phyloP scores from a whole-genome alignment of 2,329 filamentous ascomycete genomes.

The Sclerotiophoma versabilis region DNA sequence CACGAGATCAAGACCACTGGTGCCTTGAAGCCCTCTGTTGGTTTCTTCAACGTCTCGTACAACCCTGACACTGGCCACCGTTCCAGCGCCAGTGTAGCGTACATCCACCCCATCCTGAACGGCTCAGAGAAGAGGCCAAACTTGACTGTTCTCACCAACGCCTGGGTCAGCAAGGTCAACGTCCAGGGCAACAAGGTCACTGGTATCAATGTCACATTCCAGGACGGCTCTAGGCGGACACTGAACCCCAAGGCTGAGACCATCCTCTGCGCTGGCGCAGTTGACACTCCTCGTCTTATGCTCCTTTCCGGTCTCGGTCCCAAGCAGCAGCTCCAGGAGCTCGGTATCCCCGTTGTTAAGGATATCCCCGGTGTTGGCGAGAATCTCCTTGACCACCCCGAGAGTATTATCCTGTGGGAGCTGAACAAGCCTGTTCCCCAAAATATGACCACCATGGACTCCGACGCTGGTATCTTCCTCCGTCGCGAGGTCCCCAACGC shows the following conservation, averaged over 20 bases:
- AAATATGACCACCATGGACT: constrained; percentile 90
- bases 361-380: constrained; percentile 69
- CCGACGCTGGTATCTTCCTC: constrained; percentile 86
- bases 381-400: constrained; percentile 70
- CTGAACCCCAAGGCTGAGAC: constrained; percentile 74
- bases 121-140: constrained; percentile 84
- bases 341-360: constrained; percentile 62
- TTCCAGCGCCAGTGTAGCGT: constrained; percentile 87
- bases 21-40: constrained; percentile 75
- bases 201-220: constrained; percentile 74
- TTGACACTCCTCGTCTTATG: constrained; percentile 78
- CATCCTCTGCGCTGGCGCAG: constrained; percentile 78
- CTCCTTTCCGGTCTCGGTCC: constrained; percentile 60
- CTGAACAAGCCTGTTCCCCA: constrained; percentile 77
- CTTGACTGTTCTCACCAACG: constrained; percentile 84
- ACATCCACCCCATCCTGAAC: constrained; percentile 88
- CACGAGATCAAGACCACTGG: constrained; percentile 78
- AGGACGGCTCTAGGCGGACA: constrained; percentile 63
- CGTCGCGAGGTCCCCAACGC: constrained; percentile 78
- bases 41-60: constrained; percentile 91
- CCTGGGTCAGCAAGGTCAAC: constrained; percentile 85
- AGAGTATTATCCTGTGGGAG: constrained; percentile 76
- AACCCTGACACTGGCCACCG: constrained; percentile 87
- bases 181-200: constrained; percentile 72
- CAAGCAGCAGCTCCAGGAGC: constrained; percentile 54